Evolutionary conservation across 805 yeast species (phyloP).

Genomic region (Cyberlindnera maclurae): DNA sequence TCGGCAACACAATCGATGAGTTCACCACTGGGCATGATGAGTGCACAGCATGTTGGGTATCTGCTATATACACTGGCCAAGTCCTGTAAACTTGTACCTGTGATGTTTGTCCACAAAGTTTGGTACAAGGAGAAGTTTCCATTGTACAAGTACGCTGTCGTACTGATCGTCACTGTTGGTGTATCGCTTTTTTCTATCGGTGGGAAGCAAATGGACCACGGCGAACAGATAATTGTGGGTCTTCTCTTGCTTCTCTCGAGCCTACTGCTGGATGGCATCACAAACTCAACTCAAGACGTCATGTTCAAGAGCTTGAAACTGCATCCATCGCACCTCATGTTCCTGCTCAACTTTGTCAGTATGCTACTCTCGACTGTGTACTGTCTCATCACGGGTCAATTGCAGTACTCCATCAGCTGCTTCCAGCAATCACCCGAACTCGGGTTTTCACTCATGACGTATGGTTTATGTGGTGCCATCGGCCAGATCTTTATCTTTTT

Average conservation of each 20-base stretch:
- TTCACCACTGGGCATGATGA: constrained; percentile 74
- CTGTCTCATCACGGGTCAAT: constrained; percentile 41
- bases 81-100: constrained; percentile 90
- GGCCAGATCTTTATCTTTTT: constrained; percentile 93
- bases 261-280: constrained; percentile 80
- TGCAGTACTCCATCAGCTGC: constrained; percentile 42
- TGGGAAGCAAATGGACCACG: constrained; percentile 25
- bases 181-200: constrained; percentile 71
- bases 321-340: constrained; percentile 87
- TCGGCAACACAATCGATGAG: constrained; percentile 64
- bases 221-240: constrained; percentile 38
- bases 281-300: constrained; percentile 90
- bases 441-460: constrained; percentile 50
- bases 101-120: constrained; percentile 74
- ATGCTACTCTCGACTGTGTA: constrained; percentile 43
- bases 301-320: constrained; percentile 51
- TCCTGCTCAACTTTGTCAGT: constrained; percentile 46
- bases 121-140: constrained; percentile 71
- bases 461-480: constrained; percentile 74
- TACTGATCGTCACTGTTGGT: constrained; percentile 71
- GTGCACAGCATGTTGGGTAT: constrained; percentile 79
- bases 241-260: constrained; percentile 50
- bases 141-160: constrained; percentile 68
- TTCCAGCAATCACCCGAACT: constrained; percentile 45
- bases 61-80: constrained; percentile 81